Base-by-base conservation (phyloP, 805 yeast species). In the Saccharomycopsis fodiens region DNA sequence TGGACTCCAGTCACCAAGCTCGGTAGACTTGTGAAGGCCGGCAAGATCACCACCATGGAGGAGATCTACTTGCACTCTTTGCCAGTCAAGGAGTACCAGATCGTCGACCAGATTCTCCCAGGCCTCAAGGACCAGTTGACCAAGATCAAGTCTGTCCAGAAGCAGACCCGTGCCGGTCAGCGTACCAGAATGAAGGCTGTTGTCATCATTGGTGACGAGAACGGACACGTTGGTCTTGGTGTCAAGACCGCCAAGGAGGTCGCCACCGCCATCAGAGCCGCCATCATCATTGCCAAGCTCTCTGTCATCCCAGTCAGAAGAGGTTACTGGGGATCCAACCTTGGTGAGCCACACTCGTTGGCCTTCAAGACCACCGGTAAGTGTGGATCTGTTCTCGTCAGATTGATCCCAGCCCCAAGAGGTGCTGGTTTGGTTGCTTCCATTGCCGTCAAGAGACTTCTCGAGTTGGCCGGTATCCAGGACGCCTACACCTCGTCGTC, bases 181-280 rank as follows among this genome's bases (percentile, higher is more conserved):
- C 91, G 98, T 83, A 93, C 97, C 77, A 88, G 98, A 82, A 89
- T 93, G 84, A 94, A 94, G 93, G 98, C 97, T 74, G 95, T 93
- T 68, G 97, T 93, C 70, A 88, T 93, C 68, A 88, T 93, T 71
- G 98, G 98, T 80, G 98, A 93, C 80, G 78, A 89, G 68, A 87
- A 88, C 87, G 98, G 98, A 73, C 98, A 93, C 82, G 96, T 93
- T 76, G 98, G 98, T 86, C 84, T 93, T 71, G 98, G 98, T 79
- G 88, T 93, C 79, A 93, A 93, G 88, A 91, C 97, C 72, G 96
- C 98, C 66, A 93, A 93, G 88, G 98, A 93, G 79, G 97, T 93
- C 68, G 98, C 98, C 65, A 88, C 97, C 66, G 97, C 98, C 70
- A 93, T 93, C 79, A 88, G 96, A 78, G 96, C 97, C 65, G 98